Evolutionary conservation across 805 yeast genomes (phyloP), one percentile per base, ranked within the genome.

Genomic region (Nakazawaea pomicola): DNA sequence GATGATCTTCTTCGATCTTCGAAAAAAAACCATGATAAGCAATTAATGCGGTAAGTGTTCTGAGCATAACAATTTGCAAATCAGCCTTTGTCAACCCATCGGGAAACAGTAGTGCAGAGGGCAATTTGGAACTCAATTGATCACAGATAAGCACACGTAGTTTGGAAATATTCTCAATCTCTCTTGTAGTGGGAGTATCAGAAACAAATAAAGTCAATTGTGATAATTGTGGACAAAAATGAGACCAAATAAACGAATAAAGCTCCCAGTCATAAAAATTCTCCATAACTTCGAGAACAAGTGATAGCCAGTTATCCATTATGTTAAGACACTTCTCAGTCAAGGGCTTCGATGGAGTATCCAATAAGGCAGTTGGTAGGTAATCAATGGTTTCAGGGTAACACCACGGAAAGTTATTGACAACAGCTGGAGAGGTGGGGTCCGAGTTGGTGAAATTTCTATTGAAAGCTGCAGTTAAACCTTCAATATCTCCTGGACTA

Each of bases 141-240:
- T 78, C 78, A 55, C 87, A 80, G 2, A 82, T 51, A 2, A 75
- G 57, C 4, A 61, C 55, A 43, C 73, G 65, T 16, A 78, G 58
- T 15, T 61, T 53, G 29, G 61, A 49, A 10, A 76, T 65, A 19
- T 65, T 67, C 4, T 58, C 58, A 10, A 21, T 14, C 16, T 27
- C 33, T 6, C 27, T 14, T 10, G 6, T 4, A 3, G n/a, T 7
- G n/a, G 54, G 56, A 19, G 71, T 62, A 3, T 64, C 58, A 25
- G 61, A 57, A 5, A 30, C 21, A 48, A 82, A 82, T 7, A 86
- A 60, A 11, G 58, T 60, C 47, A 78, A 55, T 49, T 78, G 80
- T 9, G 84, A 66, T 23, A 86, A 52, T 51, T 85, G 95, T 0
- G 86, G 75, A 50, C 88, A 79, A 40, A 84, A 67, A 56, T 83